Evolutionary conservation across 768 basidiomycete species (phyloP).

Genomic region (Lactarius psammicola): DNA sequence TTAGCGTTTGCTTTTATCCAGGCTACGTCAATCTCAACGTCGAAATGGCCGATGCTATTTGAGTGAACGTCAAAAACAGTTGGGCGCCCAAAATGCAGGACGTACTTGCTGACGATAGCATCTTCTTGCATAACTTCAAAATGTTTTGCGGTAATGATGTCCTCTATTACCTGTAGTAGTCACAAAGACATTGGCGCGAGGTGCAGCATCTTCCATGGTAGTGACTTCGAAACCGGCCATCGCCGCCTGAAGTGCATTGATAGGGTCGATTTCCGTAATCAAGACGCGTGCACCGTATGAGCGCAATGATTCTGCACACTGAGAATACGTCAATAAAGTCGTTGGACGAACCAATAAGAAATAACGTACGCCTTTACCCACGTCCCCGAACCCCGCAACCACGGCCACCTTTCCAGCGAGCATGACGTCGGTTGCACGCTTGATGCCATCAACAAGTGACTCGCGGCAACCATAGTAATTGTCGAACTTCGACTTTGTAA

Average conservation of each 20-base stretch:
- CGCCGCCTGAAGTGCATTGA: conserved; percentile 99
- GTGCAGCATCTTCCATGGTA: conserved; percentile 97
- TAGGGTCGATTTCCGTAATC: conserved; percentile 98
- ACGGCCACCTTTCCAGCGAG: conserved; percentile 99
- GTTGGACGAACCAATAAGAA: neutral
- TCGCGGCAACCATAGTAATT: conserved; percentile 99
- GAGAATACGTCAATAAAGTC: neutral
- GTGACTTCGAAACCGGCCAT: conserved; percentile 99
- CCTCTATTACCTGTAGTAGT: conserved; percentile 98
- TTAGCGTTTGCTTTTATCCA: conserved; percentile 96
- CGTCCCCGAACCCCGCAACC: conserved; percentile 98
- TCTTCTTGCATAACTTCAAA: conserved; percentile 95
- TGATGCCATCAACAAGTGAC: conserved; percentile 99
- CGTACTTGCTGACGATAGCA: conserved; percentile 96
- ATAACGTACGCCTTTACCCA: conserved; percentile 91
- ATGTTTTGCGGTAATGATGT: conserved; percentile 92
- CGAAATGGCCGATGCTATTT: conserved; percentile 78
- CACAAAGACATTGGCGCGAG: conserved; percentile 87
- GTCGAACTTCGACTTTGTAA: conserved; percentile 99
- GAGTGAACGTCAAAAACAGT: conserved; percentile 11
- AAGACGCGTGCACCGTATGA: conserved; percentile 98
- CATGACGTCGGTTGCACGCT: conserved; percentile 99
- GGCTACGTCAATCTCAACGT: conserved; percentile 92
- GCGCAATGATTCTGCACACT: conserved; percentile 96
- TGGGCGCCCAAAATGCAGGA: conserved; percentile 23